Percentiles rank a stretch among this genome's conserved stretches.
phyloP scores from a whole-genome alignment of 371 early-diverging fungal species.

The Lichtheimia hyalospora region DNA sequence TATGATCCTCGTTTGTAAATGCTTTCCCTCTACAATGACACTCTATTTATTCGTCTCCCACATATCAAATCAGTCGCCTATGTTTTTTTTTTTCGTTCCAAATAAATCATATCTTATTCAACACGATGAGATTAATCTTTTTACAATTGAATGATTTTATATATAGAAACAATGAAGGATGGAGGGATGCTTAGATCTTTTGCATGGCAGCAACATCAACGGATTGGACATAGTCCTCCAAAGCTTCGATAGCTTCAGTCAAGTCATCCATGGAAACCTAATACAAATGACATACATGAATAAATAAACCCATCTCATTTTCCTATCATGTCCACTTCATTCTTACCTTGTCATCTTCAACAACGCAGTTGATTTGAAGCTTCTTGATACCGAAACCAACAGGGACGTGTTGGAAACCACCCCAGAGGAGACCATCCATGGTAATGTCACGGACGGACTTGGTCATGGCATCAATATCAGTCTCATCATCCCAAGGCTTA shows the following conservation, averaged over 20 bases:
- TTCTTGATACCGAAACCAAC: slow-evolving; percentile 94
- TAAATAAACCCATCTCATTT: neutral
- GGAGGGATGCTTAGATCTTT: slow-evolving; percentile 75
- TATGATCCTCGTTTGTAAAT: slow-evolving; percentile 1
- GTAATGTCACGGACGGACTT: slow-evolving; percentile 68
- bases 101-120: neutral
- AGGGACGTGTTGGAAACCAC: slow-evolving; percentile 73
- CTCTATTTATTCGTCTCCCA: neutral
- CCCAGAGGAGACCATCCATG: slow-evolving; percentile 94
- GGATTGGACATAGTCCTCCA: slow-evolving; percentile 91
- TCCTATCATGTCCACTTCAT: neutral
- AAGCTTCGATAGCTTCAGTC: slow-evolving; percentile 71
- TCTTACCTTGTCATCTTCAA: slow-evolving; percentile 89
- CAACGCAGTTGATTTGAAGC: slow-evolving; percentile 91
- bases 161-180: neutral
- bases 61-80: neutral
- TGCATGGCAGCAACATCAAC: slow-evolving; percentile 92
- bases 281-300: no score
- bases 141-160: neutral
- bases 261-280: slow-evolving; percentile 75
- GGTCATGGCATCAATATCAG: slow-evolving; percentile 81
- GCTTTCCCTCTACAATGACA: neutral
- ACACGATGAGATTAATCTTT: neutral
- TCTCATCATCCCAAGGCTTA: slow-evolving; percentile 98
- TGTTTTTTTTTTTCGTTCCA: neutral